phyloP scores from a whole-genome alignment of 192 early-diverging fungal species.

The Entomortierella lignicola region DNA sequence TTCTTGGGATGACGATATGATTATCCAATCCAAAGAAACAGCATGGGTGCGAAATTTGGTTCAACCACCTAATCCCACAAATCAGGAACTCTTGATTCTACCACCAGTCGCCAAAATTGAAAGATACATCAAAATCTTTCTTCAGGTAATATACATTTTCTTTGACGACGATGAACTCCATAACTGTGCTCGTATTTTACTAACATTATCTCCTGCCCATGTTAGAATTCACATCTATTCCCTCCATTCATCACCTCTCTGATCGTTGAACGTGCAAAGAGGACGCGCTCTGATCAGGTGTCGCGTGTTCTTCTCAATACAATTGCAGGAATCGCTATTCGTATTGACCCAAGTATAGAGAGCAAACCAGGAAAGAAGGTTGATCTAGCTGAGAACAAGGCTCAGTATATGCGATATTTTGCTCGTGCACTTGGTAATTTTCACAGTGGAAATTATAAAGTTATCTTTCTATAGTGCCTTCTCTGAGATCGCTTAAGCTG shows the following conservation, averaged over 20 bases:
- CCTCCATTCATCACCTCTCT: slow-evolving; percentile 44
- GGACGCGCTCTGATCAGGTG: slow-evolving; percentile 31
- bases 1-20: slow-evolving; percentile 54
- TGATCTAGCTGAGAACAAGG: slow-evolving; percentile 2
- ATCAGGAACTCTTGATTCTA: slow-evolving; percentile 44
- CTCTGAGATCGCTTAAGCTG: background rate
- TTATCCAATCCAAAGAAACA: slow-evolving; percentile 50
- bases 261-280: slow-evolving; percentile 40
- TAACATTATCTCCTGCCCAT: background rate
- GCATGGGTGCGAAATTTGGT: slow-evolving; percentile 47
- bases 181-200: background rate
- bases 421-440: slow-evolving; percentile 42
- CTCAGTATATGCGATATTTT: slow-evolving; percentile 46
- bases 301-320: slow-evolving; percentile 44
- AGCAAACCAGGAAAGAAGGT: slow-evolving; percentile 1
- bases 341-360: slow-evolving; percentile 47
- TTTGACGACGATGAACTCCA: too few species aligned
- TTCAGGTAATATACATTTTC: slow-evolving; percentile 12
- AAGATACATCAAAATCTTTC: slow-evolving; percentile 30
- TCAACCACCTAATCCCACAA: slow-evolving; percentile 22
- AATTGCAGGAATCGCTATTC: slow-evolving; percentile 38
- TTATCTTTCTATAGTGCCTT: background rate
- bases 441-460: too few species aligned
- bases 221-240: slow-evolving; percentile 40
- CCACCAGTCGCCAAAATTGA: slow-evolving; percentile 50